These are phyloP conservation scores for Sporisorium sorghi DNA, from an alignment of 1,284 basidiomycete species.

Conservation along the genomic window DNA sequence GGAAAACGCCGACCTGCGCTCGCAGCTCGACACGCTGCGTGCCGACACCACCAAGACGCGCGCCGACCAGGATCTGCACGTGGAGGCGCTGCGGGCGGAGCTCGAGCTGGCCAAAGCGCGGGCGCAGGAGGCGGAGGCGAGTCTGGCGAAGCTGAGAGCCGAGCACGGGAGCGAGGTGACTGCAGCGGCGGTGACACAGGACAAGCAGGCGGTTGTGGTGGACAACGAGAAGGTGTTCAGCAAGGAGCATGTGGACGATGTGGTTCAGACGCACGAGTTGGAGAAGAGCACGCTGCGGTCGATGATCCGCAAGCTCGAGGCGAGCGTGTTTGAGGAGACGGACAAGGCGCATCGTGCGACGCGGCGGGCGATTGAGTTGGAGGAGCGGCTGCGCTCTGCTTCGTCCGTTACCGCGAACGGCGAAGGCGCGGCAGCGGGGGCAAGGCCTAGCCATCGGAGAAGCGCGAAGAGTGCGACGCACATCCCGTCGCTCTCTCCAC, in stretches of 20 bases:
- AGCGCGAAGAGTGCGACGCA: constrained; percentile 41
- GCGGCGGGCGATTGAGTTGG: constrained; percentile 47
- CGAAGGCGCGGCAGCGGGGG: neutral
- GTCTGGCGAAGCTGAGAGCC: neutral
- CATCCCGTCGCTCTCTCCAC: constrained; percentile 39
- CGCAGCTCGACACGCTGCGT: constrained; percentile 13
- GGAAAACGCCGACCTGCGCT: constrained; percentile 39
- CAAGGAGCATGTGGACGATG: constrained; percentile 45
- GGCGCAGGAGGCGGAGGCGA: constrained; percentile 20
- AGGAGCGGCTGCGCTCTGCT: constrained; percentile 26
- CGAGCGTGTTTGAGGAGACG: constrained; percentile 54
- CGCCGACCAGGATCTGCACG: constrained; percentile 11
- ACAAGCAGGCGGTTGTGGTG: neutral
- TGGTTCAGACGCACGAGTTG: constrained; percentile 51
- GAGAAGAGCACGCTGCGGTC: constrained; percentile 49
- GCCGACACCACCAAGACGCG: constrained; percentile 5
- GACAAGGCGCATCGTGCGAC: constrained; percentile 52
- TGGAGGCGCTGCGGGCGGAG: constrained; percentile 32
- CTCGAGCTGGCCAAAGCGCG: constrained; percentile 20
- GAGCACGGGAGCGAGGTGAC: constrained; percentile 5
- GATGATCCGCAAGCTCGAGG: constrained; percentile 57
- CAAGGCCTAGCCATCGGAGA: constrained; percentile 21
- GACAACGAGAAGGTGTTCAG: constrained; percentile 49
- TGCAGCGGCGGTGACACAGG: neutral
- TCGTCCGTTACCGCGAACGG: neutral